Evolutionary conservation across 1,284 basidiomycete species (phyloP).

Genomic region (Leccinum huronense): DNA sequence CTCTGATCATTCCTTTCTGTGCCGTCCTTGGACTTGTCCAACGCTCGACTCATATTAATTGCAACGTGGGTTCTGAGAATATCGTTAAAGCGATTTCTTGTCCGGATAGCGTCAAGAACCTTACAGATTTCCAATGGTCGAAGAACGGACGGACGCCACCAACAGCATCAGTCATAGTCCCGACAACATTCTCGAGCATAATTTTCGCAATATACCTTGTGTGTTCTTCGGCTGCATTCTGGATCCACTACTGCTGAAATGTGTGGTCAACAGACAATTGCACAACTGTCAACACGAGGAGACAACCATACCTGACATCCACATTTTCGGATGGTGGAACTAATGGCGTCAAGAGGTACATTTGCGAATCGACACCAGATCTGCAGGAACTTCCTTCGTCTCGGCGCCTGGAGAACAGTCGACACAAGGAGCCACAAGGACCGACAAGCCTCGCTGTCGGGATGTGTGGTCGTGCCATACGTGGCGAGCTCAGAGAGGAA

Average conservation of each 20-base stretch:
- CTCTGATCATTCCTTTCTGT: slow-evolving; percentile 52
- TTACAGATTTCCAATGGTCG: slow-evolving; percentile 89
- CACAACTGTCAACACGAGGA: slow-evolving; percentile 88
- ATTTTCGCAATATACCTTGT: slow-evolving; percentile 93
- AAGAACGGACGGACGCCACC: slow-evolving; percentile 86
- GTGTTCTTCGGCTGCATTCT: slow-evolving; percentile 73
- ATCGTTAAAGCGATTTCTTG: slow-evolving; percentile 9
- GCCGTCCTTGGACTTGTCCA: slow-evolving; percentile 67
- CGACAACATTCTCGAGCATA: slow-evolving; percentile 98
- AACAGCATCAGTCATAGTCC: slow-evolving; percentile 83
- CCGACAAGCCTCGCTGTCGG: slow-evolving; percentile 72
- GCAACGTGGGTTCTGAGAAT: slow-evolving; percentile 82
- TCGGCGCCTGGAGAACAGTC: slow-evolving; percentile 71
- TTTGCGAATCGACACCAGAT: slow-evolving; percentile 83
- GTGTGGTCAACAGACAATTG: slow-evolving; percentile 82
- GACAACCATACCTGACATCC: slow-evolving; percentile 84
- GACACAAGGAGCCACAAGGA: slow-evolving; percentile 90
- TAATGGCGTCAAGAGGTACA: slow-evolving; percentile 79
- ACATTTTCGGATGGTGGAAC: slow-evolving; percentile 67
- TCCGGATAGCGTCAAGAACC: slow-evolving; percentile 32
- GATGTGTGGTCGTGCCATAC: slow-evolving; percentile 64
- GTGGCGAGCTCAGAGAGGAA: slow-evolving; percentile 77
- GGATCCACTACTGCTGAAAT: slow-evolving; percentile 54
- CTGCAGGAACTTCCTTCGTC: slow-evolving; percentile 72
- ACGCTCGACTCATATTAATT: slow-evolving; percentile 91